Evolutionary conservation across 2,329 filamentous ascomycete species (phyloP), one percentile per base, ranked within the genome.

Genomic region (Xylariaceae sp.): DNA sequence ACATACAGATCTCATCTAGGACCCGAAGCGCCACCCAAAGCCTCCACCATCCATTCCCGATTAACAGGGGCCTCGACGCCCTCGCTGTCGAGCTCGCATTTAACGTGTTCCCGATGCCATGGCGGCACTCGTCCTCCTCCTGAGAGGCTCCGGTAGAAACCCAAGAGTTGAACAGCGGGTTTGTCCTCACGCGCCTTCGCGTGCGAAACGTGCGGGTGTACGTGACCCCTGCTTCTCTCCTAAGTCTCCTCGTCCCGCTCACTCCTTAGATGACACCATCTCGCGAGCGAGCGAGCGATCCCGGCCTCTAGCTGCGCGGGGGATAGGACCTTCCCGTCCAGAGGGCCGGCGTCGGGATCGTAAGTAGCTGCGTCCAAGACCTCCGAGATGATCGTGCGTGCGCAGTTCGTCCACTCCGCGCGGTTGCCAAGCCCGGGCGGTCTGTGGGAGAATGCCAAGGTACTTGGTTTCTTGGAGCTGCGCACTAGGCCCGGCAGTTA

Each of bases 351-450:
- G 46, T 50, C 19, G 60, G 60, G 48, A 60, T 62, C 9, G 60
- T 57, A 7, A 62, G 47, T 43, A 2, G 60, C 52, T 2, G 59
- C 54, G 20, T 61, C 61, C 7, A 66, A 47, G 7, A 70, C 60
- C 37, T 70, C 66, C 19, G 57, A 51, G 2, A 67, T 57, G 20
- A 69, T 65, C 37, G n/a, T 50, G 50, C n/a, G n/a, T n/a, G 2
- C 61, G 62, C 9, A 70, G 59, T 47, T 57, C 57, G 21, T 70
- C 67, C 67, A 70, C 40, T 70, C 65, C n/a, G 70, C 54, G 6
- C 56, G 46, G 10, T 44, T 60, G 6, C 44, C 52, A 2, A 54
- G 29, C 1, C 67, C 67, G 16, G 70, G 54, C 1, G n/a, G 57
- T 61, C 12, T 44, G 48, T 2, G 67, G 68, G 7, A 61, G 56